Base-by-base conservation (phyloP, 2,329 filamentous ascomycete genomes). In the Scorias spongiosa region DNA sequence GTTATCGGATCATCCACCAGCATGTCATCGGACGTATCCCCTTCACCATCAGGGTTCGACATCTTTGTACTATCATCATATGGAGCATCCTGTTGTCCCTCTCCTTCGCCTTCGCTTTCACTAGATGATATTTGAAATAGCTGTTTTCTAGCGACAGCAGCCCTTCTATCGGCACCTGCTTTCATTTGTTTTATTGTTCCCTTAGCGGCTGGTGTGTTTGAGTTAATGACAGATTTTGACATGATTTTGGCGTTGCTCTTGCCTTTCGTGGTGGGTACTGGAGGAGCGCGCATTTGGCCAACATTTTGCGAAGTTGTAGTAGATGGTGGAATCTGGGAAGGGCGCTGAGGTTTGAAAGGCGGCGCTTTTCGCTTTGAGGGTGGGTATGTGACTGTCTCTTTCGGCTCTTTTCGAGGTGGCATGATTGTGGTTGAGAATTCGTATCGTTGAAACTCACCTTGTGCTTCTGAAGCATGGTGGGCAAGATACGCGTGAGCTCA, bases 171-270 rank as follows among this genome's bases (percentile, higher is more conserved):
- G 11, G 38, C 38, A 18, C 38, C 38, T 14, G 38, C 38, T 20
- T 40, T 40, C 14, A 40, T 18, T 18, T 40, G 38, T 20, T 40
- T 40, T 5, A 17, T 40, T 11, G 38, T 40, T 20, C 38, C 38
- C 11, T 40, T 40, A 18, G 12, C 18, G 58, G 70, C 86, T 3
- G 63, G 69, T 10, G 69, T 68, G 39, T 93, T 93, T 59, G 93
- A 86, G 86, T 66, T 66, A 41, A 70, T 81, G 30, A 67, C 91
- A 28, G 77, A 89, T 57, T 74, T 79, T 53, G 85, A 12, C 32
- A 36, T 36, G 3, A 12, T 15, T 12, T 15, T 4, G 9, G 12
- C 32, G 32, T 12, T 36, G 12, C 12, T 15, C 9, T 15, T 12
- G 11, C 32, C 15, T 36, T 12, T 15, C 3, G 32, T 36, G 11